Evolutionary conservation across 495 filamentous ascomycete species (phyloP).

Genomic region (Podospora conica): DNA sequence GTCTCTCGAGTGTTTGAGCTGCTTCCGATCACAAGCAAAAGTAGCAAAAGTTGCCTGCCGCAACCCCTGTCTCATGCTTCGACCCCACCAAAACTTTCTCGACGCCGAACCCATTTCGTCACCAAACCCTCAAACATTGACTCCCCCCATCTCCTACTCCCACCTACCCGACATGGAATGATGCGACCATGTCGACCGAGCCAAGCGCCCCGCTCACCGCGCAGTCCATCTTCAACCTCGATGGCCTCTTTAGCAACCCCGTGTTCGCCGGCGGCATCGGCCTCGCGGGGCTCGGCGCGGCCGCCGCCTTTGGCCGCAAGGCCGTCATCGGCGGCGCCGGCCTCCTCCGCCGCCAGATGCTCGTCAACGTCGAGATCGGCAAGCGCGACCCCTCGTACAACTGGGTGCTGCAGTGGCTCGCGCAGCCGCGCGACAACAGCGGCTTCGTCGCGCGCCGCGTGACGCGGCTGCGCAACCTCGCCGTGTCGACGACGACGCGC

Average conservation of each 20-base stretch:
- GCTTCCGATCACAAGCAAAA: too few relatives aligned
- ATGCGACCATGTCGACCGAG: slow-evolving; percentile 13
- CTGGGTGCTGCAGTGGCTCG: slow-evolving; percentile 94
- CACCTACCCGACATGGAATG: slow-evolving; percentile 20
- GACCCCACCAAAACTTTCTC: not conserved
- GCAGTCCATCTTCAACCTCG: slow-evolving; percentile 35
- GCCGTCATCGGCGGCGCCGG: slow-evolving; percentile 60
- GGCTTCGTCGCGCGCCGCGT: slow-evolving; percentile 42
- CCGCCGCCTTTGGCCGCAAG: slow-evolving; percentile 66
- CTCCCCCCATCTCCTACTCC: not conserved
- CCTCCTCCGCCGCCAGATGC: slow-evolving; percentile 74
- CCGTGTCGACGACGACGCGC: slow-evolving; percentile 46
- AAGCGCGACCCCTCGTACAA: slow-evolving; percentile 87
- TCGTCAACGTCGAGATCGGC: slow-evolving; percentile 92
- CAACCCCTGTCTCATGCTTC: not conserved
- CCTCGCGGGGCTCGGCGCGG: slow-evolving; percentile 78
- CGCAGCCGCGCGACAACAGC: slow-evolving; percentile 58
- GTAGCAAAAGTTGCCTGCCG: not conserved
- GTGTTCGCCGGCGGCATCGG: slow-evolving; percentile 64
- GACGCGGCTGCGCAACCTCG: slow-evolving; percentile 45
- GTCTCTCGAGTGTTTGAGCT: not conserved
- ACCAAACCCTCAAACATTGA: not conserved
- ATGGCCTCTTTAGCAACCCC: slow-evolving; percentile 50
- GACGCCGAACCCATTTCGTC: not conserved
- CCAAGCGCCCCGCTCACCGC: not conserved